Evolutionary conservation across 495 filamentous ascomycete genomes (phyloP), one percentile per base, ranked within the genome.

Genomic region (Xylaria acuta): DNA sequence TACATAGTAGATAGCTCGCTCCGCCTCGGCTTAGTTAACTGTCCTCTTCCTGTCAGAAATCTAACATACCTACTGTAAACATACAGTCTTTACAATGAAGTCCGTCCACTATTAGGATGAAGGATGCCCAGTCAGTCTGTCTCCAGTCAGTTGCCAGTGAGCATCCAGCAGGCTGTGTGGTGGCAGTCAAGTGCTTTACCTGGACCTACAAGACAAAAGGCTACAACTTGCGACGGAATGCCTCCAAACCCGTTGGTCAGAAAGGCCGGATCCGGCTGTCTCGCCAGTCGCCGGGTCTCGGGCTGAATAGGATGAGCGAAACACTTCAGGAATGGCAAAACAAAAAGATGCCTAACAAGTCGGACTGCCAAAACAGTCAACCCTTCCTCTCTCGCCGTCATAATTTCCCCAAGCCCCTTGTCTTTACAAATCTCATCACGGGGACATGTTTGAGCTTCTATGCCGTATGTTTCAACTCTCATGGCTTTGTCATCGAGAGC

Each of bases 11-110:
- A 8, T 6, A 25, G 18, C 40, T 41, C n/a, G 45, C 64, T 40
- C 40, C 20, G 64, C 43, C 41, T 67, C 60, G n/a, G n/a, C n/a
- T 30, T 43, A n/a, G 53, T 32, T 56, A 16, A 30, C 8, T 18
- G 25, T 56, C 58, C 6, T 38, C 30, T n/a, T 60, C 58, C 36
- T 43, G 38, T 43, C 22, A 64, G 60, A n/a, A 64, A 60, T 38
- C 58, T 43, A 43, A 32, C 53, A 6, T n/a, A n/a, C n/a, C n/a
- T n/a, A n/a, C n/a, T n/a, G n/a, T n/a, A n/a, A n/a, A n/a, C n/a
- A n/a, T n/a, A n/a, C n/a, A n/a, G n/a, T n/a, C n/a, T n/a, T n/a
- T n/a, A 32, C 32, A 32, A 56, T 32, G 53, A 30, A 16, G 53
- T 18, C 53, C 3, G 14, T 32, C 53, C 38, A 63, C 36, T 32